Base-by-base conservation (phyloP, 768 basidiomycete genomes). In the Lyophyllum semitale region DNA sequence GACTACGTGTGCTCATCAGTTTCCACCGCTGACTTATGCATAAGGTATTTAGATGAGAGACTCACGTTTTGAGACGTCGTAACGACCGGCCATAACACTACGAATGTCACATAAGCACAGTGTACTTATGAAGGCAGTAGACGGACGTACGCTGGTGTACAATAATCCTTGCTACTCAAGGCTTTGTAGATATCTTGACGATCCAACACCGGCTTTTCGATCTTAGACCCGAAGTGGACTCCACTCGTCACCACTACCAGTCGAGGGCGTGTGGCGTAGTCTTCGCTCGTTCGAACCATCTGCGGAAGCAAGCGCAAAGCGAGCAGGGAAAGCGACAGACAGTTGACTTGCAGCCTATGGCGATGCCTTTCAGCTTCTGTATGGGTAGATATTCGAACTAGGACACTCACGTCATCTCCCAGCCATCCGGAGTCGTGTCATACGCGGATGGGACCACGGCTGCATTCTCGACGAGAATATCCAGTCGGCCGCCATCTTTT, bases 391-490 rank as follows among this genome's bases (percentile, higher is more conserved):
- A 6, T 23, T 42, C 4, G 22, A 42, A 23, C 5, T n/a, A n/a
- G n/a, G 20, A 20, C 8, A 62, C 70, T 11, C 48, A 81, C 82
- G 55, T 65, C 6, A 63, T 45, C 55, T 84, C 82, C 77, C 77
- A 83, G 11, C 77, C 81, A 61, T 83, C 75, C 0, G 47, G 33
- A 0, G 76, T 77, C 8, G 58, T 43, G 6, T 63, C 33, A 29
- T 70, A 72, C 8, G n/a, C 46, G 1, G 0, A 0, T 0, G n/a
- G 1, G 0, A 17, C 23, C 1, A 74, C 48, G 0, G 57, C 78
- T 0, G 81, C 78, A 26, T 82, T 82, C 63, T 74, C 71, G 11
- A 81, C 68, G 1, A 84, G 63, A 22, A 81, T 70, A 56, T 80
- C 79, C 18, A 81, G 59, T 8, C 74, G 58, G 3, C 62, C 68